phyloP scores from a whole-genome alignment of 176 grass and related monocot species.

The Echinochloa phyllopogon region DNA sequence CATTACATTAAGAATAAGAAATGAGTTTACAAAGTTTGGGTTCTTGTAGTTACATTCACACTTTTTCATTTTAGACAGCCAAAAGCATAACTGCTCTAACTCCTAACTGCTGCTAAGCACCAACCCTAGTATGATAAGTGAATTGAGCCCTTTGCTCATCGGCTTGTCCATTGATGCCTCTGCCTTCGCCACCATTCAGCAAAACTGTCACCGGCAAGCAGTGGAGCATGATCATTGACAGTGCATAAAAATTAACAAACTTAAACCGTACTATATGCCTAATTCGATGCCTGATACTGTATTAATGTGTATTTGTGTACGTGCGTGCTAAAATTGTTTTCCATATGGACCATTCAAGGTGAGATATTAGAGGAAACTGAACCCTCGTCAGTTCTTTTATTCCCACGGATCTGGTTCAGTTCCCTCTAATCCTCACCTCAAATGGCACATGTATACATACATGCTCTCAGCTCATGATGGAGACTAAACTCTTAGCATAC shows the following conservation, averaged over 20 bases:
- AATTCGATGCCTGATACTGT: background rate
- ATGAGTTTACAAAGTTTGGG: too few species aligned
- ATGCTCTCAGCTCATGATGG: background rate
- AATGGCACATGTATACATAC: background rate
- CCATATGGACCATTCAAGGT: slow-evolving; percentile 33
- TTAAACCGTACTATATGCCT: slow-evolving; percentile 8
- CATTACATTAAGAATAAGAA: too few species aligned
- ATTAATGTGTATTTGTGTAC: background rate
- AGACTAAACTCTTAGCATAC: background rate
- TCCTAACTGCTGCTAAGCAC: too few species aligned
- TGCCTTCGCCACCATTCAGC: too few species aligned
- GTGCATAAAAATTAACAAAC: slow-evolving; percentile 29
- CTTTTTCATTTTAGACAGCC: too few species aligned
- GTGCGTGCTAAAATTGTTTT: background rate
- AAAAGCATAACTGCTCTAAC: too few species aligned
- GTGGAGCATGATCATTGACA: background rate
- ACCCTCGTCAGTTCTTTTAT: slow-evolving; percentile 2
- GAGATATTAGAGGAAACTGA: slow-evolving; percentile 61
- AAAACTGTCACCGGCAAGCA: too few species aligned
- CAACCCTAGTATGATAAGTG: too few species aligned
- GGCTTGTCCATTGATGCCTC: too few species aligned
- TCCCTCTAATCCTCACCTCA: slow-evolving; percentile 54
- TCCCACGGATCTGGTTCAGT: slow-evolving; percentile 29
- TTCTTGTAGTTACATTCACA: too few species aligned
- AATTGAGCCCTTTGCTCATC: too few species aligned